Conservation (phyloP, 2,329 filamentous ascomycete genomes). For the Exophiala mesophila region DNA sequence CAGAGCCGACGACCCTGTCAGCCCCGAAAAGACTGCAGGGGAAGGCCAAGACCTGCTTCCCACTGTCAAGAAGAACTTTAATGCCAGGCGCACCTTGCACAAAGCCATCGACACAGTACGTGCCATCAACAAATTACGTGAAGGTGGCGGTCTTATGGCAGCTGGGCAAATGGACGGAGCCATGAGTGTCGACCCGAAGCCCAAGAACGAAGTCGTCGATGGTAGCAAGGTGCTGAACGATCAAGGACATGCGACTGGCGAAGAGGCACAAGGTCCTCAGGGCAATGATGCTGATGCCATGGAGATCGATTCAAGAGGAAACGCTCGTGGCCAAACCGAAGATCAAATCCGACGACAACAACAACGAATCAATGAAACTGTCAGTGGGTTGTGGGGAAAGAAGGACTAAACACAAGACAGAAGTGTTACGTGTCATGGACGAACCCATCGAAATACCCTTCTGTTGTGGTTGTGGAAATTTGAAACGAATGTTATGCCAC, state of each 20-base stretch:
- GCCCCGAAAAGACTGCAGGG: slow-evolving; percentile 31
- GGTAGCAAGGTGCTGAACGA: slow-evolving; percentile 41
- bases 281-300: slow-evolving; percentile 39
- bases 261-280: slow-evolving; percentile 30
- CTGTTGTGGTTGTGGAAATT: too few species aligned
- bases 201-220: slow-evolving; percentile 44
- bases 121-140: slow-evolving; percentile 62
- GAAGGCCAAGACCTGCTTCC: slow-evolving; percentile 54
- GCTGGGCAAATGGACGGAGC: slow-evolving; percentile 57
- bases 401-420: slow-evolving; percentile 5
- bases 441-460: too few species aligned
- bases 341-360: slow-evolving; percentile 59
- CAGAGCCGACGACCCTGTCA: slow-evolving; percentile 47
- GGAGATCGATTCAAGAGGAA: slow-evolving; percentile 55
- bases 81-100: slow-evolving; percentile 59
- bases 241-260: slow-evolving; percentile 25
- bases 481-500: not conserved
- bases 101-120: slow-evolving; percentile 64
- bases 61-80: slow-evolving; percentile 67
- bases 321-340: slow-evolving; percentile 58
- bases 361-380: slow-evolving; percentile 54
- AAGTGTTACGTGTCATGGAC: too few species aligned
- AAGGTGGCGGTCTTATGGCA: slow-evolving; percentile 50
- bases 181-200: slow-evolving; percentile 52
- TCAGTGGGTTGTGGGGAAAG: slow-evolving; percentile 52